Base-by-base conservation (phyloP, 345 rosid species). In the Jatropha curcas region DNA sequence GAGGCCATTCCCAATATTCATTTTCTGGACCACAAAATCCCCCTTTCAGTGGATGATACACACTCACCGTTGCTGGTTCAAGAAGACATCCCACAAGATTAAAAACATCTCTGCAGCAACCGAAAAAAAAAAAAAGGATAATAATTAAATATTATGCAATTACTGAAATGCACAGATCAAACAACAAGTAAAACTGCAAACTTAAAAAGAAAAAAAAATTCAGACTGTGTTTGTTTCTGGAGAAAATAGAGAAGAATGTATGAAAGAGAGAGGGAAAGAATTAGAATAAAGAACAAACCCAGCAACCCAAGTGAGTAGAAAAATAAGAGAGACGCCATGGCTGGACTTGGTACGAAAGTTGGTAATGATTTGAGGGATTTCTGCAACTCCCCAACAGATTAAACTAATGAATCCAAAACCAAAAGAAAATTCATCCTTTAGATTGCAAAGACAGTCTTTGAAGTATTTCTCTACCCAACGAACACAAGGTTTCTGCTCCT, bases 301-400 rank as follows among this genome's bases (percentile, higher is more conserved):
- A 11, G 92, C 94, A 68, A 95, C 86, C 98, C 99, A 95, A 77
- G 99, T 90, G 70, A 92, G 90, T 75, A 94, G 98, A 76, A 94
- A 94, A 30, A 84, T 68, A 10, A 92, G 94, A 41, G 98, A 94
- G 70, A 94, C 98, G 16, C 98, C 99, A 65, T 94, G 97, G 89
- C 90, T 89, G 50, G 98, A 94, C 78, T 94, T 94, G 67, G 97
- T 76, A 67, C 77, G 88, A 81, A 92, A 94, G 83, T 94, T 94
- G 78, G 96, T 94, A 78, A 94, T 75, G 85, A 94, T 89, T 75
- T 94, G 99, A 41, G 98, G 99, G 76, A 94, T 78, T 77, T 94
- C 99, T 1, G 98, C 99, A 31, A 92, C 91, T 11, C 89, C 94
- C 99, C 99, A 94, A 39, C 92, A 87, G 12, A 90, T 74, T 1